Percentiles rank a stretch among this genome's conserved stretches.
phyloP scores from a whole-genome alignment of 2,329 filamentous ascomycete genomes.

The Alternaria gaisen region DNA sequence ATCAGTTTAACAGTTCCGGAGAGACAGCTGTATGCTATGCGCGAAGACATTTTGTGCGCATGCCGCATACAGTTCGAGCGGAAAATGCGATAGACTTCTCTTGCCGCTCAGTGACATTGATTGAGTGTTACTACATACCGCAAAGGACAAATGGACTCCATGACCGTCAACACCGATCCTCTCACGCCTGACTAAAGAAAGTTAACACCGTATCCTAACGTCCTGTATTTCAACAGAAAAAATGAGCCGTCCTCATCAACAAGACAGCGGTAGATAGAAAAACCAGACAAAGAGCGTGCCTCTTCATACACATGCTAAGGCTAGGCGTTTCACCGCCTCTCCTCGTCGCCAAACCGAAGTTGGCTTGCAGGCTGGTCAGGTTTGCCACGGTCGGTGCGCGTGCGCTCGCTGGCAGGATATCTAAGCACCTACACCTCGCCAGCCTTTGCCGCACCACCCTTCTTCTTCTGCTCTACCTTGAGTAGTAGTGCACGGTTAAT shows the following conservation, averaged over 20 bases:
- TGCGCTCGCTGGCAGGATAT: constrained; percentile 6
- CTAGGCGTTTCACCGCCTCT: neutral
- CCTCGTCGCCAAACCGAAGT: neutral
- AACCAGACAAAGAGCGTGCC: constrained; percentile 30
- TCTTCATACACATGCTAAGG: constrained; percentile 13
- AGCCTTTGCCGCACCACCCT: constrained; percentile 78
- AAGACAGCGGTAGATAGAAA: constrained; percentile 21
- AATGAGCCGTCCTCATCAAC: constrained; percentile 15
- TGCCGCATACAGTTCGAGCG: neutral
- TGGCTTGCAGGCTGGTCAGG: neutral
- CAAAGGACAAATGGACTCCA: constrained; percentile 29
- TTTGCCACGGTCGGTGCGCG: constrained; percentile 9
- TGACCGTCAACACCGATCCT: constrained; percentile 36
- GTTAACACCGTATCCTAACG: constrained; percentile 31
- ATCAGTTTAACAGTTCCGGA: neutral
- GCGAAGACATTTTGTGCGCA: neutral
- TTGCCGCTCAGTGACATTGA: constrained; percentile 16
- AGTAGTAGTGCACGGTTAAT: constrained; percentile 97
- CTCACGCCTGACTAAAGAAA: constrained; percentile 37
- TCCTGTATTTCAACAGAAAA: constrained; percentile 18
- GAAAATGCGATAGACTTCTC: neutral
- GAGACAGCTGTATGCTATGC: neutral
- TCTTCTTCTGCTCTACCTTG: constrained; percentile 98
- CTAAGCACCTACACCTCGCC: constrained; percentile 34
- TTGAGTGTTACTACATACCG: constrained; percentile 39